Base-by-base conservation (phyloP, 495 filamentous ascomycete genomes). In the Elaphomyces granulatus region DNA sequence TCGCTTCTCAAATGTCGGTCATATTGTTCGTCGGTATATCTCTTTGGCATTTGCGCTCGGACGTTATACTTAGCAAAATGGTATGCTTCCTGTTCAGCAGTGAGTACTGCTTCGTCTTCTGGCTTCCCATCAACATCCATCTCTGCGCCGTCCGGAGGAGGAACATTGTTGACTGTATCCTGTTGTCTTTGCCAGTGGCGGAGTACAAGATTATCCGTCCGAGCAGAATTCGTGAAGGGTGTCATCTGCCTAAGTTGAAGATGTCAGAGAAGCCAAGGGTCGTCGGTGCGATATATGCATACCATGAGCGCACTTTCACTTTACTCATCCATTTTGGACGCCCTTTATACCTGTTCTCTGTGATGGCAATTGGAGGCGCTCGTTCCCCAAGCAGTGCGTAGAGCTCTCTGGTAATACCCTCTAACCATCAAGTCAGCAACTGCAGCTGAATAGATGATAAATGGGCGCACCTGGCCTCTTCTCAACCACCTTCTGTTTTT, bases 11-110 rank as follows among this genome's bases (percentile, higher is more conserved):
- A 55, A 47, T 83, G 73, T 37, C 70, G 60, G 36, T 79, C 77
- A 57, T 98, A 98, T 52, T 92, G 80, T 33, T 83, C 84, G 33
- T 90, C 81, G 31, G 74, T 80, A 54, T 94, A 95, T 41, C 54
- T 55, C 36, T 73, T 62, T 2, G 88, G 86, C 17, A 80, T 64
- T 1, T 76, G 64, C 15, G 83, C 72, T 32, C 78, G 67, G 36
- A 92, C 72, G 52, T 95, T 90, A 66, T 78, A 98, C 50, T 90
- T 93, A 63, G 75, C 47, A 62, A 78, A 71, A 55, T 74, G 38
- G 44, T 74, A 67, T 70, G 74, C 34, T 44, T 64, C 58, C 34
- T 56, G 51, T 34, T 61, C 56, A 8, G 42, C 34, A 1, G 47
- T 32, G 17, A 58, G 49, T 0, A 49, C 40, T 51, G 48, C 37